Evolutionary conservation across 2,329 filamentous ascomycete genomes (phyloP), one percentile per base, ranked within the genome.

Genomic region (Arachnopeziza araneosa): DNA sequence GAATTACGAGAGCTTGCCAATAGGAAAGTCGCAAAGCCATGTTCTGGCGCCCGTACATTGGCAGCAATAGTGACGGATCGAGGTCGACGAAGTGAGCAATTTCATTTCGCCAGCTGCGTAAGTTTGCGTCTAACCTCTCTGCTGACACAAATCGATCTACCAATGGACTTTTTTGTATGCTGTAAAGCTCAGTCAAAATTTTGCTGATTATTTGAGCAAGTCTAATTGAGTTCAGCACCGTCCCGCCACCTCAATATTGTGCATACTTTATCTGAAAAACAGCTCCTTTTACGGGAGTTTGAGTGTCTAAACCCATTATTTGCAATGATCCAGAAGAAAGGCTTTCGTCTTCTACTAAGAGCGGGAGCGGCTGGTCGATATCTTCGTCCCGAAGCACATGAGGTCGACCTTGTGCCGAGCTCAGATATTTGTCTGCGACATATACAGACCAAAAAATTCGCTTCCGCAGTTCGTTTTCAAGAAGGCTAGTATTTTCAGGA

Each of bases 401-500:
- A 0, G 84, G 84, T 7, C 84, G 76, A 0, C 85, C 85, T 36
- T 87, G 80, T n/a, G 85, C 80, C 21, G 85, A 81, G n/a, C 82
- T 81, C 0, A 87, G 73, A 60, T 86, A 86, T 49, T 83, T 83
- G 65, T 88, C 84, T 1, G 87, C 72, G 0, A 80, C 82, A 66
- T 87, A 88, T 0, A 82, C 79, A 2, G 79, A 80, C 85, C 85
- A 87, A 55, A 88, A 86, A 0, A 80, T 78, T 8, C 84, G 75
- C 59, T 81, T 81, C 0, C 81, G 77, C 50, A 82, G 80, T 61
- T 87, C 82, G 0, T 72, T 70, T 2, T 76, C 70, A 9, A 66
- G 44, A 24, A 61, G 30, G 30, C 59, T 65, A 12, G 60, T 59
- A 14, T 80, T 75, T 52, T 79, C 68, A 4, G 23, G 32, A 8